These are phyloP conservation scores for Chrysanthemum makinoi DNA, from an alignment of 129 eudicot species.

Conservation along the genomic window DNA sequence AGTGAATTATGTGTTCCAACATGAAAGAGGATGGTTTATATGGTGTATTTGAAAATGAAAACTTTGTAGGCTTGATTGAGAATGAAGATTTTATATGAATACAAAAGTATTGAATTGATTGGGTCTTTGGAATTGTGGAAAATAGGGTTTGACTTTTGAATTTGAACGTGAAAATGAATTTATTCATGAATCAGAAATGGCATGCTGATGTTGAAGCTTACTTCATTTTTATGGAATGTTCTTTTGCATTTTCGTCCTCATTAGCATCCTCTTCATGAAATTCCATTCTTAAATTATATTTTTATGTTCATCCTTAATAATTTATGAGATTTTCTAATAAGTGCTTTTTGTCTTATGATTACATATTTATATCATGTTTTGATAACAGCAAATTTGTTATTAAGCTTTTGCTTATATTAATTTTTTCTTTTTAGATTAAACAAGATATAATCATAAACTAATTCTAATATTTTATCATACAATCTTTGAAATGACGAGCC, in stretches of 20 bases:
- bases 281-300: neutral
- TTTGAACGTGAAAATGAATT: neutral
- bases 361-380: neutral
- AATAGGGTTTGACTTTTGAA: constrained; percentile 30
- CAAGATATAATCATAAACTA: too few relatives aligned
- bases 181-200: constrained; percentile 1
- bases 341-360: neutral
- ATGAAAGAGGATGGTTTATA: neutral
- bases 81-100: neutral
- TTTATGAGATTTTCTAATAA: neutral
- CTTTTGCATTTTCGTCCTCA: constrained; percentile 26
- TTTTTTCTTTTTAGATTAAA: too few relatives aligned
- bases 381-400: too few relatives aligned
- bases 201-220: constrained; percentile 32
- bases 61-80: neutral
- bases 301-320: neutral
- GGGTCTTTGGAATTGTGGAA: constrained; percentile 21
- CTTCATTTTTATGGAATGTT: constrained; percentile 29
- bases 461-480: too few relatives aligned
- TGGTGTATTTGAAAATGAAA: neutral
- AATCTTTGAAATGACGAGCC: too few relatives aligned
- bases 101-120: constrained; percentile 13
- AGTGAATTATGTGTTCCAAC: constrained; percentile 8
- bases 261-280: constrained; percentile 17
- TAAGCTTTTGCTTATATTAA: too few relatives aligned